Evolutionary conservation across 2,329 filamentous ascomycete genomes (phyloP).

Genomic region (Aspergillus luchuensis): DNA sequence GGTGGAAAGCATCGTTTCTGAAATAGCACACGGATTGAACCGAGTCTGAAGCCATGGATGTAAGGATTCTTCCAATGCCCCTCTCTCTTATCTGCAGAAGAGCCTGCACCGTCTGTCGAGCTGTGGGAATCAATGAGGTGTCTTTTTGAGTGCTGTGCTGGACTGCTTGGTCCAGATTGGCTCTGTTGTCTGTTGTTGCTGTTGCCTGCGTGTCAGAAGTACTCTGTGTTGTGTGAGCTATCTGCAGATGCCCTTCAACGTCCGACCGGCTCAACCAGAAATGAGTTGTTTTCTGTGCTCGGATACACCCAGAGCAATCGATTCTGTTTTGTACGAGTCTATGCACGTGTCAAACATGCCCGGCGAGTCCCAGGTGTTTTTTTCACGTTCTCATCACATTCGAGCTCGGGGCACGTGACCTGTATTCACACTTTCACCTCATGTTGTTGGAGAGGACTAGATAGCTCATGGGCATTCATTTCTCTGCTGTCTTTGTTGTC

Average conservation of each 20-base stretch:
- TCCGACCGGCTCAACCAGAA: not conserved
- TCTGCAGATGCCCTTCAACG: not conserved
- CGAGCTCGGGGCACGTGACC: not conserved
- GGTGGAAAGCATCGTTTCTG: not conserved
- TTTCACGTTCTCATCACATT: not conserved
- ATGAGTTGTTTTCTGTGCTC: not conserved
- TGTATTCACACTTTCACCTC: not conserved
- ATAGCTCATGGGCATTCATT: not conserved
- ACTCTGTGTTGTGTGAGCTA: not conserved
- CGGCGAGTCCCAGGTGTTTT: not conserved
- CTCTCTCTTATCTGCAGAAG: not conserved
- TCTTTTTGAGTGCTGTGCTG: not conserved
- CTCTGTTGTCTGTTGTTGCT: not conserved
- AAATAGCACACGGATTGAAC: not conserved
- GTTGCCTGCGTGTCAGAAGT: not conserved
- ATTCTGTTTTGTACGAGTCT: not conserved
- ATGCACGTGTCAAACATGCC: not conserved
- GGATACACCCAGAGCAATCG: not conserved
- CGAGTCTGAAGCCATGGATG: conserved; percentile 13
- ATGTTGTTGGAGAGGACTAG: not conserved
- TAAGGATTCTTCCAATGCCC: conserved; percentile 6
- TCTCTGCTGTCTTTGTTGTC: not conserved
- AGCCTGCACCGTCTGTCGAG: not conserved
- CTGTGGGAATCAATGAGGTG: too few relatives aligned
- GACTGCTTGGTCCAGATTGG: not conserved